A percentile compares a stretch with the other conserved stretches of the same genome.
Evolutionary conservation across 345 rosid species (phyloP).

Genomic region (Euclidium syriacum): DNA sequence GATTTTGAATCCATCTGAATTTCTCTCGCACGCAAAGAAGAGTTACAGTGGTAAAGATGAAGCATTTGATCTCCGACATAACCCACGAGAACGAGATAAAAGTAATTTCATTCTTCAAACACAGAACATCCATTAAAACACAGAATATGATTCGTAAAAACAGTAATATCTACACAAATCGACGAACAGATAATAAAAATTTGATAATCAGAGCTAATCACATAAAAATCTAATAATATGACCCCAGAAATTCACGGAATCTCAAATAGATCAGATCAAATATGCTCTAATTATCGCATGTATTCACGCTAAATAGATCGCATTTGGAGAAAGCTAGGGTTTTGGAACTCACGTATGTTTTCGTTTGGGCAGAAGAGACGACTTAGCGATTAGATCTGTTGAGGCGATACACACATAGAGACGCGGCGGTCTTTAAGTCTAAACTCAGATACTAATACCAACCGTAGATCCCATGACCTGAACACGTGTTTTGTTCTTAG

Average conservation of each 20-base stretch:
- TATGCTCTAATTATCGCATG: too few species aligned
- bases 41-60: conserved; percentile 1
- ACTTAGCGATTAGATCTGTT: conserved; percentile 30
- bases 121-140: not conserved
- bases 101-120: not conserved
- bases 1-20: not conserved
- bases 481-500: not conserved
- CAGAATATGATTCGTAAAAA: not conserved
- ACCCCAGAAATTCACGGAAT: not conserved
- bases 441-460: not conserved
- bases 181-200: not conserved
- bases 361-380: conserved; percentile 15
- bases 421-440: conserved; percentile 23
- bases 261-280: not conserved
- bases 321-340: conserved; percentile 4
- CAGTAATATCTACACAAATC: not conserved
- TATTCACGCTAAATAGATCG: not conserved
- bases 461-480: conserved; percentile 14
- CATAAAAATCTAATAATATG: not conserved
- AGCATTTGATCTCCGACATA: not conserved
- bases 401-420: conserved; percentile 19
- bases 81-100: not conserved
- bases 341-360: conserved; percentile 7
- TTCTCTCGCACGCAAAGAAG: not conserved
- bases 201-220: not conserved